Conservation (phyloP, 495 filamentous ascomycete genomes). For the Penicillium ochrochloron region DNA sequence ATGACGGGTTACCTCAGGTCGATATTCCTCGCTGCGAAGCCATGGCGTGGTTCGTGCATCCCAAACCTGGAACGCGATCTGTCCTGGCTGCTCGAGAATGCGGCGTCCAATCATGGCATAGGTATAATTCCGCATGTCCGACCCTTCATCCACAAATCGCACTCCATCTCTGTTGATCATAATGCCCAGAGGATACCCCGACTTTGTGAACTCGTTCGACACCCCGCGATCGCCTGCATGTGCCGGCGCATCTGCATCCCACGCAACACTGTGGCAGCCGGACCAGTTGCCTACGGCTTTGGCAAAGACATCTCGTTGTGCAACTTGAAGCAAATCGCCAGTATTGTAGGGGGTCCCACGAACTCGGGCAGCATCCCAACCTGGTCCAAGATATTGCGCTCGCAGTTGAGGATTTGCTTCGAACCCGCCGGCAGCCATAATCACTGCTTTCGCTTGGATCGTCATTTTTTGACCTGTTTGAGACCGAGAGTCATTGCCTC, state of each 20-base stretch:
- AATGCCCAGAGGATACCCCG: conserved; percentile 66
- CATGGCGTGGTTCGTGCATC: conserved; percentile 51
- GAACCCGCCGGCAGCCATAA: conserved; percentile 67
- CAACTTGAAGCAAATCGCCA: conserved; percentile 56
- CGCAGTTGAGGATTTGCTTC: conserved; percentile 60
- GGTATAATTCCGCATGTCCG: conserved; percentile 65
- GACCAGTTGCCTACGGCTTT: conserved; percentile 60
- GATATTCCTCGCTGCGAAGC: conserved; percentile 62
- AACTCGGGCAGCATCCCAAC: conserved; percentile 64
- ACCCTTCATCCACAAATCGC: conserved; percentile 67
- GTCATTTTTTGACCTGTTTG: neutral
- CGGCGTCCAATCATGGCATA: conserved; percentile 64
- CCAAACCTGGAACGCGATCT: conserved; percentile 66
- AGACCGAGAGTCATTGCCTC: neutral
- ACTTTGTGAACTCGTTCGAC: conserved; percentile 69
- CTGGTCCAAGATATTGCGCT: conserved; percentile 60
- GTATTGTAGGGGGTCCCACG: conserved; percentile 66
- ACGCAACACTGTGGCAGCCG: conserved; percentile 63
- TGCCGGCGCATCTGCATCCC: conserved; percentile 62
- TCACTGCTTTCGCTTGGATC: conserved; percentile 46
- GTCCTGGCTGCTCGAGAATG: conserved; percentile 59
- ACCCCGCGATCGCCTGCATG: conserved; percentile 55
- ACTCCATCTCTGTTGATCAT: conserved; percentile 62
- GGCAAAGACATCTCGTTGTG: conserved; percentile 52
- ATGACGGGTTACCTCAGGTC: conserved; percentile 54